These are phyloP conservation scores for Lentinula raphanica DNA, from an alignment of 768 basidiomycete genomes.

Conservation along the genomic window DNA sequence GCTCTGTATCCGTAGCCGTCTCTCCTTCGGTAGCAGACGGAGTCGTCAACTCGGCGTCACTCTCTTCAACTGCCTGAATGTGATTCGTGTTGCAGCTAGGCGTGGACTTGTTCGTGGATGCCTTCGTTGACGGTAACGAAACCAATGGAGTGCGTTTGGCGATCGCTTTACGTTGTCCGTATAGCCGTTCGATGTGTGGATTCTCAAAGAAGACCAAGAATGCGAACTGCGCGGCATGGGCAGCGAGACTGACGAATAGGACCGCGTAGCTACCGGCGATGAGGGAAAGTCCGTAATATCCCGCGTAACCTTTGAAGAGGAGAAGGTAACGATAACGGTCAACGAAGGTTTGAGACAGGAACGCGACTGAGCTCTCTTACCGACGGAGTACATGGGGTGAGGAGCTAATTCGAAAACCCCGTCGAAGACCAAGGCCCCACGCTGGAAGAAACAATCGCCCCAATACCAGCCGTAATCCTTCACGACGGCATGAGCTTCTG, in stretches of 20 bases:
- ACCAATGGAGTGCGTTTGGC: slow-evolving; percentile 70
- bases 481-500: slow-evolving; percentile 94
- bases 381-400: slow-evolving; percentile 94
- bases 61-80: slow-evolving; percentile 12
- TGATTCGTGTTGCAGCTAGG: neutral
- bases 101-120: slow-evolving; percentile 1
- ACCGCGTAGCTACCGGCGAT: slow-evolving; percentile 87
- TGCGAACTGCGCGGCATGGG: slow-evolving; percentile 93
- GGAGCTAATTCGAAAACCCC: slow-evolving; percentile 95
- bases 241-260: slow-evolving; percentile 88
- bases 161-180: slow-evolving; percentile 88
- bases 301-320: slow-evolving; percentile 71
- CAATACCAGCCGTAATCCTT: slow-evolving; percentile 99
- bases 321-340: neutral
- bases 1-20: slow-evolving; percentile 66
- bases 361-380: slow-evolving; percentile 26
- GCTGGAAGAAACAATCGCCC: slow-evolving; percentile 91
- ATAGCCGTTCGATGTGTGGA: slow-evolving; percentile 92
- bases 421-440: slow-evolving; percentile 92
- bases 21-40: slow-evolving; percentile 69
- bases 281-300: slow-evolving; percentile 93
- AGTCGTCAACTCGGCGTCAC: slow-evolving; percentile 37
- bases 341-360: neutral
- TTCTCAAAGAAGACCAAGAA: slow-evolving; percentile 97
- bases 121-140: neutral